These are phyloP conservation scores for Cryphonectria japonica DNA, from an alignment of 2,329 filamentous ascomycete genomes.

Conservation along the genomic window DNA sequence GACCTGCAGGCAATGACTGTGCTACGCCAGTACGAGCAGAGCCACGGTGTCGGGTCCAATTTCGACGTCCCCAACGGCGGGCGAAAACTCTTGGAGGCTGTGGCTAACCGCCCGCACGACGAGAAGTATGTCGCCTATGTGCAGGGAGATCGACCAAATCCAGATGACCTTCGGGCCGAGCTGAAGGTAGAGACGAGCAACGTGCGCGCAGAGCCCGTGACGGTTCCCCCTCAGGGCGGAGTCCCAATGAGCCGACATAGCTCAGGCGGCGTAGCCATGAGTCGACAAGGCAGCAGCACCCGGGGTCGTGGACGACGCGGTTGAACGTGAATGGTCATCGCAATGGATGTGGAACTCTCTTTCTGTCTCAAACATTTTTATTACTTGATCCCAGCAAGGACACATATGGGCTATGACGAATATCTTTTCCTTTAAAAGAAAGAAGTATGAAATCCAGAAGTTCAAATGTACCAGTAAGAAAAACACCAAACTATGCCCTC, in stretches of 20 bases:
- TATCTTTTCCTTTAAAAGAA: background rate
- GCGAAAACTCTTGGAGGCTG: constrained; percentile 59
- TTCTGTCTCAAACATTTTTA: background rate
- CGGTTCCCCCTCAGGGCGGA: constrained; percentile 41
- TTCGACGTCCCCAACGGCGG: constrained; percentile 58
- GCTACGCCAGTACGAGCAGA: constrained; percentile 59
- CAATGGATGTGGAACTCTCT: background rate
- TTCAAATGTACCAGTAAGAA: background rate
- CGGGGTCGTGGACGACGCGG: constrained; percentile 48
- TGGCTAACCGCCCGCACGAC: constrained; percentile 52
- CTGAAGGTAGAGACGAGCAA: constrained; percentile 53
- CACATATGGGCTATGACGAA: constrained; percentile 1
- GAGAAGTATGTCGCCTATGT: constrained; percentile 54
- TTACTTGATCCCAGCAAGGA: background rate
- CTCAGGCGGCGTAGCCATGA: constrained; percentile 62
- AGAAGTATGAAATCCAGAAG: background rate
- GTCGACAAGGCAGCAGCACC: constrained; percentile 56
- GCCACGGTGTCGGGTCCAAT: constrained; percentile 58
- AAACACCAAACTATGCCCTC: background rate
- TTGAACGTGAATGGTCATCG: background rate
- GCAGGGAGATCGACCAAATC: constrained; percentile 49
- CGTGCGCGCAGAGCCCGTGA: constrained; percentile 45
- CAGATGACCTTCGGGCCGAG: constrained; percentile 54
- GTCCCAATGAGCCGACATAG: constrained; percentile 61
- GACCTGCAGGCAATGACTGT: constrained; percentile 63